Base-by-base conservation (phyloP, 1,284 basidiomycete species). In the Ceratobasidium sp. region DNA sequence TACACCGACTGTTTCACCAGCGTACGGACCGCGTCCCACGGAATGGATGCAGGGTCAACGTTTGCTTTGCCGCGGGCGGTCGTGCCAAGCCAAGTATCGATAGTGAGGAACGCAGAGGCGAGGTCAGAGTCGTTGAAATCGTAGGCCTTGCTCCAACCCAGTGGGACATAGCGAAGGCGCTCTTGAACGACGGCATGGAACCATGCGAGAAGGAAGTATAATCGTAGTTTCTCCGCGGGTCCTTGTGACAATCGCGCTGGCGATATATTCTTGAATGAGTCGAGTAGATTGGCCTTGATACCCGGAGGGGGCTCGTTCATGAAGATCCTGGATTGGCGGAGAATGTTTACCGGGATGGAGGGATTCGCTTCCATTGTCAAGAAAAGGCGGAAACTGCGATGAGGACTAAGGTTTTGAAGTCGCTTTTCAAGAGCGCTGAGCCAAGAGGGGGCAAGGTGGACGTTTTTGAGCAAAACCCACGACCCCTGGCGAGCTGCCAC, bases 81-180 rank as follows among this genome's bases (percentile, higher is more conserved):
- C 0, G 85, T 79, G 67, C 83, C 85, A 65, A 97, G 83, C 94
- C 95, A 98, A 0, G 87, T 83, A 76, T 97, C 94, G 76, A 98
- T 96, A 12, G 93, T 96, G 54, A 85, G 86, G 77, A 94, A 90
- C 0, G 95, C 94, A 12, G 95, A 91, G n/a, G 90, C 87, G 85
- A 96, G 91, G 77, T 98, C 96, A 3, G 96, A 96, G 77, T 98
- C 94, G 79, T 98, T 98, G 85, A 98, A 98, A 78, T 98, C 96
- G 79, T 98, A 98, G 0, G 85, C 84, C 80, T 97, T 94, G 77
- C 91, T 94, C 94, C 95, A 98, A 0, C 96, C 95, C 27, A 98
- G 83, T 4, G 96, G 96, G 8, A 91, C 91, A 77, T 97, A 98
- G 47, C 96, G 92, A 27, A 98, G 83, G 73, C 96, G 93, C 79